Evolutionary conservation across 306 rosid genomes (phyloP), one percentile per base, ranked within the genome.

Genomic region (Medicago arabica): DNA sequence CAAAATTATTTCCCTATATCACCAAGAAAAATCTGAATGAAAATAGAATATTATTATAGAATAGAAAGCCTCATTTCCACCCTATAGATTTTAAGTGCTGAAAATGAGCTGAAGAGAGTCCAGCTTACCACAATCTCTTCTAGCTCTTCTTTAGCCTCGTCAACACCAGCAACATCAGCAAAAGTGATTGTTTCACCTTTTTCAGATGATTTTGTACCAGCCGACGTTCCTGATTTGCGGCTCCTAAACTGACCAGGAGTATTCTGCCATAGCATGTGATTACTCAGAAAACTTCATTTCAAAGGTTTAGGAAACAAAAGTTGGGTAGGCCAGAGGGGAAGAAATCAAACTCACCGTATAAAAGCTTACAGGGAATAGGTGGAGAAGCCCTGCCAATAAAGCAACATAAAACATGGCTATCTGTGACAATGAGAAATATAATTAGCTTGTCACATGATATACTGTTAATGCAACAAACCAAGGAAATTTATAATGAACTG

Each of bases 81-180:
- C 75, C 76, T 69, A 74, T 43, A 80, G 58, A 69, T 64, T 69
- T 53, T 19, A 68, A 50, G 36, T 55, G 41, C 31, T 43, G 59
- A 50, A 80, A 71, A 53, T 34, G 69, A 70, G 67, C 41, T 21
- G 39, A 86, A 72, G 67, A 68, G 72, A 74, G 73, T 75, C 76
- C 75, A 86, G 69, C 92, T 74, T 92, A 95, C 99, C 97, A 95
- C 99, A 65, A 95, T 95, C 89, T 95, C 99, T 89, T 95, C 99
- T 36, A 95, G 85, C 86, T 95, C 99, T 87, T 92, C 99, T 79
- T 95, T 95, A 36, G 99, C 99, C 89, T 95, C 99, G 46, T 95
- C 99, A 81, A 95, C 91, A 3, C 99, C 99, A 69, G 99, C 99
- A 69, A 95, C 96, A 78, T 92, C 99, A 76, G 97, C 92, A 84